Percentiles rank a stretch among this genome's conserved stretches.
These are phyloP conservation scores for Termitomyces sp. DNA, from an alignment of 768 basidiomycete genomes.

Conservation along the genomic window DNA sequence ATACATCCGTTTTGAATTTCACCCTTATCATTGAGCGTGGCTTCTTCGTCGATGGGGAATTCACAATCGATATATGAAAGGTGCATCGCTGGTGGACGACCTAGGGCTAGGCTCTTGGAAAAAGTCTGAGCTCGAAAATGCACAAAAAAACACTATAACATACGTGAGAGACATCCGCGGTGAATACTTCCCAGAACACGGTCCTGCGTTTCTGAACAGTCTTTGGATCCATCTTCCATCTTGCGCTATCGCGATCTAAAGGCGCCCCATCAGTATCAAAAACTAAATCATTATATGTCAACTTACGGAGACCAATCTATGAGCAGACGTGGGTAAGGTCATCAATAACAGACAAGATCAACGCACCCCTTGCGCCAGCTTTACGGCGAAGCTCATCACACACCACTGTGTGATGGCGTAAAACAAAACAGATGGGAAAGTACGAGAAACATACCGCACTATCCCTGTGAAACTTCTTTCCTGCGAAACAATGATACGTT, in stretches of 20 bases:
- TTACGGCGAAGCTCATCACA: constrained; percentile 50
- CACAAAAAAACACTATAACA: constrained; percentile 10
- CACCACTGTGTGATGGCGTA: constrained; percentile 33
- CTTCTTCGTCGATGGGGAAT: constrained; percentile 54
- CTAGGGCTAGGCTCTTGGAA: constrained; percentile 47
- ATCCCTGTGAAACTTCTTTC: constrained; percentile 45
- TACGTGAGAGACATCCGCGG: constrained; percentile 31
- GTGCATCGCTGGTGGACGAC: constrained; percentile 54
- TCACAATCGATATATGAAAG: constrained; percentile 59
- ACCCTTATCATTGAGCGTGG: constrained; percentile 35
- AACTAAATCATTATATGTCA: neutral
- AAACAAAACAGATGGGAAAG: constrained; percentile 8
- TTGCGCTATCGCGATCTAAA: constrained; percentile 34
- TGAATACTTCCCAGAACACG: constrained; percentile 35
- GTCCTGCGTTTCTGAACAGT: constrained; percentile 30
- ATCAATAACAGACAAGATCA: neutral
- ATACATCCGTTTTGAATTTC: constrained; percentile 45
- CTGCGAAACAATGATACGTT: constrained; percentile 50
- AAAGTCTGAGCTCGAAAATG: neutral
- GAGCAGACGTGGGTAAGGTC: neutral
- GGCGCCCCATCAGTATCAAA: neutral
- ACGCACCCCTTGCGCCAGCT: constrained; percentile 51
- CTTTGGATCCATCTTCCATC: constrained; percentile 32
- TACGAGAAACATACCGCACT: constrained; percentile 27
- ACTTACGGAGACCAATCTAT: constrained; percentile 40